Evolutionary conservation across 108 stramenopile genomes (phyloP).

Genomic region (Stephanodiscus minutulus): DNA sequence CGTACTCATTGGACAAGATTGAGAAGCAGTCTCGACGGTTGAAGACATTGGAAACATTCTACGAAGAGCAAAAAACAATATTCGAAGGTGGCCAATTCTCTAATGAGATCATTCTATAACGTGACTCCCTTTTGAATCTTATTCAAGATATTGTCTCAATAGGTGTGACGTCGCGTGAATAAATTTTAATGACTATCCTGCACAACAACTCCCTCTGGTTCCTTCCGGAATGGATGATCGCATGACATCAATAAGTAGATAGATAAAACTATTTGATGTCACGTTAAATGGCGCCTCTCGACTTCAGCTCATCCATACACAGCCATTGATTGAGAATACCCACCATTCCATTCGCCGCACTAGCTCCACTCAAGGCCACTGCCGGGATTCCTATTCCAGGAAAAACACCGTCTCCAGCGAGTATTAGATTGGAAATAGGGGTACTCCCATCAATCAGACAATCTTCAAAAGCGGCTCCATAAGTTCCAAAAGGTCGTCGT

Average conservation of each 20-base stretch:
- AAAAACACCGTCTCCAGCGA: conserved; percentile 81
- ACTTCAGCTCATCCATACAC: conserved; percentile 60
- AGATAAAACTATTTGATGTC: too few relatives aligned
- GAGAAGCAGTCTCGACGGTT: conserved; percentile 41
- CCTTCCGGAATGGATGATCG: neutral
- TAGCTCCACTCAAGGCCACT: conserved; percentile 88
- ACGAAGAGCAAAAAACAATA: conserved; percentile 51
- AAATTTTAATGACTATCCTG: neutral
- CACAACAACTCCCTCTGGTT: neutral
- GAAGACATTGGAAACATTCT: conserved; percentile 43
- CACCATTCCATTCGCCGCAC: conserved; percentile 84
- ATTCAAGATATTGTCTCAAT: neutral
- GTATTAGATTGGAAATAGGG: conserved; percentile 64
- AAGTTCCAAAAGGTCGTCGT: conserved; percentile 78
- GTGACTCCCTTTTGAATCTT: neutral
- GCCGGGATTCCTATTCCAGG: conserved; percentile 86
- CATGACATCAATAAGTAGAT: too few relatives aligned
- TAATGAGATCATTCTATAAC: conserved; percentile 10
- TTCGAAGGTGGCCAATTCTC: conserved; percentile 14
- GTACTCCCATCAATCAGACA: conserved; percentile 82
- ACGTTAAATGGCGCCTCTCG: conserved; percentile 26
- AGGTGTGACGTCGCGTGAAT: neutral
- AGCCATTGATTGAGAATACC: conserved; percentile 61
- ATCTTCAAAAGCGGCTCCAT: conserved; percentile 88
- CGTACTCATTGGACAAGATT: conserved; percentile 37